A percentile compares a stretch with the other conserved stretches of the same genome.
phyloP scores from a whole-genome alignment of 345 rosid genomes.

The Abelmoschus esculentus region DNA sequence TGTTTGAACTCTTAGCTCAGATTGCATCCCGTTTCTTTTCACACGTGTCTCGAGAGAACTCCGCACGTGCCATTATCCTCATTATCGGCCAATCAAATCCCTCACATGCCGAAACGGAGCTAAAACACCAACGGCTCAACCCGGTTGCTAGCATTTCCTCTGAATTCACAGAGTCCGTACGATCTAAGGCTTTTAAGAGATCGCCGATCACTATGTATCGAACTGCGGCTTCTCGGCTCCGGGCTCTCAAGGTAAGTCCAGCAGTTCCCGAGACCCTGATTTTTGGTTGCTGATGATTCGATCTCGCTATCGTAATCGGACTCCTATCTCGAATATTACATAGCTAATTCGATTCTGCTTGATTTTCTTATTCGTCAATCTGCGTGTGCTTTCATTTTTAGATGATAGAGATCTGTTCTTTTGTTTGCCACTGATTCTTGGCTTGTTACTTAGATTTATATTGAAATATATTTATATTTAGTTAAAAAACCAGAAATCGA shows the following conservation, averaged over 20 bases:
- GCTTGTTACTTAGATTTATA: not conserved
- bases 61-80: not conserved
- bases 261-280: conserved; percentile 3
- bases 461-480: not conserved
- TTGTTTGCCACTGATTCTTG: conserved; percentile 6
- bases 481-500: not conserved
- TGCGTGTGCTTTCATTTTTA: not conserved
- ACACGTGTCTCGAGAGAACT: not conserved
- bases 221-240: conserved; percentile 33
- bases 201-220: conserved; percentile 38
- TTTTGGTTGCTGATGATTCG: not conserved
- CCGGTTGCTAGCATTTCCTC: not conserved
- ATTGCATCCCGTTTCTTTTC: not conserved
- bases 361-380: conserved; percentile 1
- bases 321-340: not conserved
- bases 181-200: conserved; percentile 16
- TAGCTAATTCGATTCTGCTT: not conserved
- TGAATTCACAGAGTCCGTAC: not conserved
- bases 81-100: too few relatives aligned
- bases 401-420: conserved; percentile 15
- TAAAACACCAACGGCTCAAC: not conserved
- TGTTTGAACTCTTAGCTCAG: too few relatives aligned
- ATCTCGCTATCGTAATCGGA: not conserved
- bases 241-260: conserved; percentile 41
- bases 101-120: not conserved